Percentiles rank a stretch among this genome's conserved stretches.
phyloP scores from a whole-genome alignment of 345 rosid genomes.

The Populus tremula region DNA sequence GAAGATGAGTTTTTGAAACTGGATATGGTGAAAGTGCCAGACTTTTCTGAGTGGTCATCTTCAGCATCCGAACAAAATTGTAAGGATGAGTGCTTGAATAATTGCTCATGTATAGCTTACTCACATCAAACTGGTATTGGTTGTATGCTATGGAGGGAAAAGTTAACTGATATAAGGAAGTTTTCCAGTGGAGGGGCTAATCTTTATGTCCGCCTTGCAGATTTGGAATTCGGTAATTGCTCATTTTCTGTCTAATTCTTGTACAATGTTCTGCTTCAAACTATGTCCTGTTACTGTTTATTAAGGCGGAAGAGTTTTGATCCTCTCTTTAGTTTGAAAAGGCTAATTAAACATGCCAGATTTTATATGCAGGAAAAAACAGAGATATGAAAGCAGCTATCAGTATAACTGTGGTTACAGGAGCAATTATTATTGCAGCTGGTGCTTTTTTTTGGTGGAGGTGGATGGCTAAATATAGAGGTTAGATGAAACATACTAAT shows the following conservation, averaged over 20 bases:
- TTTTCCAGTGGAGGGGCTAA: conserved; percentile 11
- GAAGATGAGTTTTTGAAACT: conserved; percentile 27
- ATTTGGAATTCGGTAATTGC: conserved; percentile 19
- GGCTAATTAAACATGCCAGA: no score
- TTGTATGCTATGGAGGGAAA: conserved; percentile 22
- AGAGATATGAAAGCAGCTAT: not conserved
- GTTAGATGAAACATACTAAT: not conserved
- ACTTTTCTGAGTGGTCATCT: conserved; percentile 21
- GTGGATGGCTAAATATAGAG: not conserved
- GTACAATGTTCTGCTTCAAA: no score
- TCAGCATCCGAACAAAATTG: conserved; percentile 23
- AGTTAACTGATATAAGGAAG: conserved; percentile 12
- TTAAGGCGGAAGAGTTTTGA: no score
- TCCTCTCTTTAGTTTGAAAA: no score
- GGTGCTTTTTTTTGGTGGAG: not conserved
- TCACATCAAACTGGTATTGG: conserved; percentile 22
- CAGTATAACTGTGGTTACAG: not conserved
- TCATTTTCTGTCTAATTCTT: not conserved
- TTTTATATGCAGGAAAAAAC: not conserved
- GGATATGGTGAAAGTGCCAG: conserved; percentile 39
- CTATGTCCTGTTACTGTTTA: no score
- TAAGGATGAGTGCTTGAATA: not conserved
- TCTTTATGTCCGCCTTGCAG: conserved; percentile 17
- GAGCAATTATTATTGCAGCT: not conserved
- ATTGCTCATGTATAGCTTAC: not conserved